phyloP scores from a whole-genome alignment of 805 yeast species.

The Metschnikowia lunata region DNA sequence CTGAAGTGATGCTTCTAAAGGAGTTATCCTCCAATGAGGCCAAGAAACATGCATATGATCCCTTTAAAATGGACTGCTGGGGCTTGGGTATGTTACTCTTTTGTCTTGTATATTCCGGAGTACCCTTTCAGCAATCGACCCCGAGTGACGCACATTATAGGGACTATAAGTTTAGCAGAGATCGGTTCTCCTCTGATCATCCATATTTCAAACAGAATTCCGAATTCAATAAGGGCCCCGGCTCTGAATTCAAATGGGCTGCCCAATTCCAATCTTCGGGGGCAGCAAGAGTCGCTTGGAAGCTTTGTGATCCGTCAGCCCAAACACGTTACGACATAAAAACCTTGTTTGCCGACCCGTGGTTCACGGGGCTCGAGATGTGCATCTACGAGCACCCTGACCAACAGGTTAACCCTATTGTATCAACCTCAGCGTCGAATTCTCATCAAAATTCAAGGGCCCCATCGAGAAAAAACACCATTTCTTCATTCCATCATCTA shows the following conservation, averaged over 20 bases:
- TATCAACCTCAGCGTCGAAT: conserved; percentile 14
- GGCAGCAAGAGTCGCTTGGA: conserved; percentile 70
- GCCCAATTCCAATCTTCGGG: conserved; percentile 53
- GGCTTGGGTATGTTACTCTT: conserved; percentile 66
- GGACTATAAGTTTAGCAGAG: conserved; percentile 51
- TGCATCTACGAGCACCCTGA: conserved; percentile 52
- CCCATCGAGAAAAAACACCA: conserved; percentile 32
- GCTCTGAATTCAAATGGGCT: conserved; percentile 68
- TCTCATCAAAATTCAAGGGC: conserved; percentile 24
- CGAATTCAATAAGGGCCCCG: conserved; percentile 53
- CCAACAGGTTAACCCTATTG: conserved; percentile 35
- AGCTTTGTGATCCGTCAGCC: conserved; percentile 62
- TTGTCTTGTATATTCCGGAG: conserved; percentile 51
- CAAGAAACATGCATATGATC: conserved; percentile 49
- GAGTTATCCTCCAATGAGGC: conserved; percentile 28
- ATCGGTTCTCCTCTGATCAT: conserved; percentile 35
- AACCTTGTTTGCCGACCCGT: conserved; percentile 55
- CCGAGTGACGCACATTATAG: conserved; percentile 48
- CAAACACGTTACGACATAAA: conserved; percentile 50
- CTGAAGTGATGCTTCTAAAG: conserved; percentile 60
- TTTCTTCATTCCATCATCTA: conserved; percentile 10
- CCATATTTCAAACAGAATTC: conserved; percentile 47
- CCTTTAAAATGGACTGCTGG: conserved; percentile 69
- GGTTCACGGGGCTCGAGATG: conserved; percentile 56
- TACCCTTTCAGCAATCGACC: conserved; percentile 56